Conservation (phyloP, 2,329 filamentous ascomycete species). For the Pseudogymnoascus sp. region DNA sequence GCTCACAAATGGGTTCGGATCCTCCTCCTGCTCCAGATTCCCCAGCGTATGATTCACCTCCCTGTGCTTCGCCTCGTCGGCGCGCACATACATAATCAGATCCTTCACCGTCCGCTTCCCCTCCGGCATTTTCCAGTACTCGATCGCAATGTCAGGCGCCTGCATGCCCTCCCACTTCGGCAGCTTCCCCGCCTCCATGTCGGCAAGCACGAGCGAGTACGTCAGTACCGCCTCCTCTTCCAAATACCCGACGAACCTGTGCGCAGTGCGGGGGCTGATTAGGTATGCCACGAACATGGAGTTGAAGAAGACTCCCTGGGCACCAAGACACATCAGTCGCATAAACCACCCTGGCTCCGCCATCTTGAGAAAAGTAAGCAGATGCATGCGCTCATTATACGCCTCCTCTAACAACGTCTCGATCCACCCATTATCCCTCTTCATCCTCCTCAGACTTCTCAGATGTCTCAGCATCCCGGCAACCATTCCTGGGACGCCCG, state of each 20-base stretch:
- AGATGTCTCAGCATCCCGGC: constrained; percentile 90
- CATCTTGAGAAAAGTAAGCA: constrained; percentile 88
- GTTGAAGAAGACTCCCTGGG: constrained; percentile 97
- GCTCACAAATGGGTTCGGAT: constrained; percentile 88
- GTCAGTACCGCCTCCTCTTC: constrained; percentile 97
- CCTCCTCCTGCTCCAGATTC: constrained; percentile 75
- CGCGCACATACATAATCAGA: constrained; percentile 78
- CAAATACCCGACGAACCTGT: constrained; percentile 93
- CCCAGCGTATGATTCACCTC: constrained; percentile 94
- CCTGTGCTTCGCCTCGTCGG: constrained; percentile 82
- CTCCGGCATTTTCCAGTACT: constrained; percentile 93
- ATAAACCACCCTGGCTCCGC: constrained; percentile 74
- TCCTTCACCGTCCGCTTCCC: constrained; percentile 76
- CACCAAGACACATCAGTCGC: constrained; percentile 82
- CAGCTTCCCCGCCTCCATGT: constrained; percentile 76
- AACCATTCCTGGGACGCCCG: constrained; percentile 94
- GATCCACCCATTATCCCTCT: constrained; percentile 93
- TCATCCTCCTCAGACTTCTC: constrained; percentile 73
- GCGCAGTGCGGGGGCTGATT: constrained; percentile 75
- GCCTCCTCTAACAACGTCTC: constrained; percentile 84
- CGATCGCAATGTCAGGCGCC: constrained; percentile 81
- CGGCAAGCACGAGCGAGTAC: constrained; percentile 81
- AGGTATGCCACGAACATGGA: constrained; percentile 84
- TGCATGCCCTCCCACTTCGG: constrained; percentile 73
- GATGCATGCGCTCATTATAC: constrained; percentile 91